Evolutionary conservation across 805 yeast genomes (phyloP).

Genomic region (Kuraishia capsulata): DNA sequence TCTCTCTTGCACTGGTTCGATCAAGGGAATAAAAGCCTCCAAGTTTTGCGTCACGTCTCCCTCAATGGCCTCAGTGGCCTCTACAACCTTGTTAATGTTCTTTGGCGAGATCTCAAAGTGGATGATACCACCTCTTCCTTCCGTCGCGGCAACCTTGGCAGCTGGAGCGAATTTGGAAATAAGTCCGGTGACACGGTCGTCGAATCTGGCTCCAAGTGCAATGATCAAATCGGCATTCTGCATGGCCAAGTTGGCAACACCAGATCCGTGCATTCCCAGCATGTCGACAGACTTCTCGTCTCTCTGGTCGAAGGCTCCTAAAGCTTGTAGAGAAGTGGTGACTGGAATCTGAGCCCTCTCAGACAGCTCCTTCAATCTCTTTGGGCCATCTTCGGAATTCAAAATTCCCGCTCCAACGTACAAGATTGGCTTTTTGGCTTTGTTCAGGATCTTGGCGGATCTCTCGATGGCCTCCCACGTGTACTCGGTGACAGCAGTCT

Average conservation of each 20-base stretch:
- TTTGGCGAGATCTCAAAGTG: slow-evolving; percentile 96
- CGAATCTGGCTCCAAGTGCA: slow-evolving; percentile 96
- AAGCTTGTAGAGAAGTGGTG: slow-evolving; percentile 88
- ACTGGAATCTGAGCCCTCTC: slow-evolving; percentile 92
- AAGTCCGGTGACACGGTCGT: slow-evolving; percentile 93
- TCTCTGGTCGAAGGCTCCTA: slow-evolving; percentile 90
- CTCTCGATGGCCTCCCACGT: slow-evolving; percentile 65
- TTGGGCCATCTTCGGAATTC: slow-evolving; percentile 74
- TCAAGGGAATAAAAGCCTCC: slow-evolving; percentile 60
- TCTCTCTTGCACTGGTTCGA: slow-evolving; percentile 53
- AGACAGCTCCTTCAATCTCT: slow-evolving; percentile 68
- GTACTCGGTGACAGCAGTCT: slow-evolving; percentile 62
- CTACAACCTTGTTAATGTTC: slow-evolving; percentile 95
- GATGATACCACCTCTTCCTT: slow-evolving; percentile 88
- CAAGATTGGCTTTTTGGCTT: slow-evolving; percentile 79
- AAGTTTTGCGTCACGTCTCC: slow-evolving; percentile 88
- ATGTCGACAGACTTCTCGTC: slow-evolving; percentile 88
- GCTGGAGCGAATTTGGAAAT: slow-evolving; percentile 86
- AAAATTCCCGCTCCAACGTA: slow-evolving; percentile 91
- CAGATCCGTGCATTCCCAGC: slow-evolving; percentile 98
- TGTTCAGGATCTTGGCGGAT: slow-evolving; percentile 70
- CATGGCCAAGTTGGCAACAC: slow-evolving; percentile 89
- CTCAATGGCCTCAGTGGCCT: slow-evolving; percentile 93
- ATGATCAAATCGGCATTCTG: slow-evolving; percentile 89
- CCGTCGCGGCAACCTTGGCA: slow-evolving; percentile 82